phyloP scores from a whole-genome alignment of 2,329 filamentous ascomycete genomes.

The Claviceps africana region DNA sequence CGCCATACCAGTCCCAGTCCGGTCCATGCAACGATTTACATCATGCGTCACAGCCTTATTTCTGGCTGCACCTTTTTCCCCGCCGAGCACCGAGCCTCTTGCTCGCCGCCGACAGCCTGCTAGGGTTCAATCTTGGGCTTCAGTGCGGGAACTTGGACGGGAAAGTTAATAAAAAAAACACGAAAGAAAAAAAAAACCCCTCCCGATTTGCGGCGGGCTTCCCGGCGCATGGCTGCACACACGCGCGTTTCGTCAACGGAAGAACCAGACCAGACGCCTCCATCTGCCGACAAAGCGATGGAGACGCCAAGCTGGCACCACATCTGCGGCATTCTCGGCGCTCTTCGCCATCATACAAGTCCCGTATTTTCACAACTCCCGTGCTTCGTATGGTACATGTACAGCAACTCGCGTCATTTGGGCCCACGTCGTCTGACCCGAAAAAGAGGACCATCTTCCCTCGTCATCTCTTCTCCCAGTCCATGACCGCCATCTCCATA shows the following conservation, averaged over 20 bases:
- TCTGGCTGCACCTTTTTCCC: too few relatives aligned
- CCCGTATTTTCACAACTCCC: conserved; percentile 7
- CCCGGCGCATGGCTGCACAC: not conserved
- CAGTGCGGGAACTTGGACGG: too few relatives aligned
- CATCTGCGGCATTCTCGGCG: not conserved
- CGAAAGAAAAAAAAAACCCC: not conserved
- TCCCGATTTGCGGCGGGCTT: too few relatives aligned
- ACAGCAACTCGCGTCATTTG: conserved; percentile 1
- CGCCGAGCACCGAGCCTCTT: too few relatives aligned
- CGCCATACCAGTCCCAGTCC: too few relatives aligned
- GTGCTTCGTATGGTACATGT: conserved; percentile 7
- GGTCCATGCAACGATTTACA: too few relatives aligned
- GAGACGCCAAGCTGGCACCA: not conserved
- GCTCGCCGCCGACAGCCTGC: too few relatives aligned
- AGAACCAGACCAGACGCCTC: not conserved
- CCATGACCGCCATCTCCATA: not conserved
- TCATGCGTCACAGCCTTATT: not conserved
- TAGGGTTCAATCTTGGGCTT: too few relatives aligned
- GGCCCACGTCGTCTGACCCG: not conserved
- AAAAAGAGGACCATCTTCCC: not conserved
- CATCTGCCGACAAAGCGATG: not conserved
- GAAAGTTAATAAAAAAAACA: not conserved
- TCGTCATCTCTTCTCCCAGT: not conserved
- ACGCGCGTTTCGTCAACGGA: not conserved
- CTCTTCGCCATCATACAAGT: conserved; percentile 7